Base-by-base conservation (phyloP, 2,329 filamentous ascomycete genomes). In the Claviceps quebecensis region DNA sequence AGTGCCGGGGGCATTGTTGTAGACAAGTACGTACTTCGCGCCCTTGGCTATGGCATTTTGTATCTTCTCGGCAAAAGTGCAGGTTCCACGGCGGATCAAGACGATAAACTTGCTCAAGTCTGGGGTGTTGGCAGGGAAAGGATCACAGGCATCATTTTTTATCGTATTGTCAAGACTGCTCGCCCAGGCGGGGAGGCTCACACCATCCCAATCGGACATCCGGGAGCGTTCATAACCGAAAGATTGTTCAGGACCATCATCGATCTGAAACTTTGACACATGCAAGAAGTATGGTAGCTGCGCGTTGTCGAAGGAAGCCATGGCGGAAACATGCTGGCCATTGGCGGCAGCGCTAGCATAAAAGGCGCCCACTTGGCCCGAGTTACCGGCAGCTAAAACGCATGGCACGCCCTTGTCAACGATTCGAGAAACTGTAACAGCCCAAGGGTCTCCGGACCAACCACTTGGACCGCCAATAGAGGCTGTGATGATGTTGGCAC, bases 11-110 rank as follows among this genome's bases (percentile, higher is more conserved):
- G 49, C 55, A 55, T 76, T 78, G 69, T 83, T 83, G 64, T 83
- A 84, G 57, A 81, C 67, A 56, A 84, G 64, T 50, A 84, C 63
- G 56, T 82, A 80, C 59, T 75, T 73, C 48, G 78, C 81, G 9
- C 81, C 81, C 47, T 70, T 70, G 7, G 68, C 70, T 2, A 67
- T 72, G 4, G 75, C 75, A 52, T 79, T 76, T 41, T 66, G 59
- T 1, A 72, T 72, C 66, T 84, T 83, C 11, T 69, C 57, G 2
- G 68, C 66, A 53, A 80, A 81, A 0, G 70, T 70, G 61, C 80
- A 84, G 8, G 65, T 72, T 47, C 80, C 80, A 23, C 78, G 73
- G 45, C 76, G 76, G 39, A 84, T 68, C 7, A 84, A 72, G 3
- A 81, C 78, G 39, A 85, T 74, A 48, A 75, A 68, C 23, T 68